Conservation (phyloP, 371 early-diverging fungal species). For the Polyrhizophydium stewartii region DNA sequence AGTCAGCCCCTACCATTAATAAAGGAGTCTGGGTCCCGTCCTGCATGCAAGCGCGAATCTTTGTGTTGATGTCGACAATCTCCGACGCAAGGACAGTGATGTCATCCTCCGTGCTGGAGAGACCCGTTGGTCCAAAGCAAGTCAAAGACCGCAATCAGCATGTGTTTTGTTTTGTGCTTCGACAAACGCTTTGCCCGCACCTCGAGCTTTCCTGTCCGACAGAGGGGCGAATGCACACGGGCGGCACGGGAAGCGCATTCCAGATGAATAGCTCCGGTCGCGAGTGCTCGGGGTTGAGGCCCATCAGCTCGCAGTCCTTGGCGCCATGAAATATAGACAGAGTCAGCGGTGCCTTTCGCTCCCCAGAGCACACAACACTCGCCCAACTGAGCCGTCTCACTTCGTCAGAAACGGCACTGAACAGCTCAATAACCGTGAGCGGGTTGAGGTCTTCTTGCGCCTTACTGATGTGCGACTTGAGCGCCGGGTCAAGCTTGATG, state of each 20-base stretch:
- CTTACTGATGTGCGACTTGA: conserved; percentile 72
- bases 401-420: conserved; percentile 82
- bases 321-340: no score
- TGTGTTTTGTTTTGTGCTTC: no score
- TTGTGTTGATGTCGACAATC: conserved; percentile 90
- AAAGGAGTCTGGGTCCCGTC: conserved; percentile 56
- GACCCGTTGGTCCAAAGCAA: background rate
- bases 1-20: conserved; percentile 20
- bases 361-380: background rate
- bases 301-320: conserved; percentile 90
- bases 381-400: conserved; percentile 5
- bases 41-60: conserved; percentile 78
- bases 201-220: conserved; percentile 88
- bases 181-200: conserved; percentile 13
- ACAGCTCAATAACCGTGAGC: conserved; percentile 76
- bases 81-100: conserved; percentile 97
- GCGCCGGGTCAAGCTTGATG: conserved; percentile 62
- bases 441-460: conserved; percentile 97
- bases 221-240: conserved; percentile 96
- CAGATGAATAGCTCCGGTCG: conserved; percentile 92
- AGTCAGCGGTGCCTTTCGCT: no score
- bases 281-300: conserved; percentile 78
- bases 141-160: background rate
- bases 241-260: conserved; percentile 95
- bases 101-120: conserved; percentile 96